Percentiles rank a stretch among this genome's conserved stretches.
Evolutionary conservation across 2,329 filamentous ascomycete genomes (phyloP).

Genomic region (Herpotrichia juniperi): DNA sequence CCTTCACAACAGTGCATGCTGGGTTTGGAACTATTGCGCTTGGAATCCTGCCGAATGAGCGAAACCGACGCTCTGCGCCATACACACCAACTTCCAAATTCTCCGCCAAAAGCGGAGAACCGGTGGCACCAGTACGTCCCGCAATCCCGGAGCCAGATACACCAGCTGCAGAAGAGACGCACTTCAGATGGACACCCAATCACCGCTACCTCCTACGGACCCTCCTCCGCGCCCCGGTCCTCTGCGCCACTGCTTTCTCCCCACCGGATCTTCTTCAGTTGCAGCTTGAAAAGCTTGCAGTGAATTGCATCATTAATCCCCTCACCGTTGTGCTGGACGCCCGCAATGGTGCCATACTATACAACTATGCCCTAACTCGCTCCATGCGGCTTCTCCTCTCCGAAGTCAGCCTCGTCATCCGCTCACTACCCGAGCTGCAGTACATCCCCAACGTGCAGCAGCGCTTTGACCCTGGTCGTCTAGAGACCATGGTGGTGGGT

Average conservation of each 20-base stretch:
- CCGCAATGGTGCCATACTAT: conserved; percentile 72
- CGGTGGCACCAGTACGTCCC: conserved; percentile 13
- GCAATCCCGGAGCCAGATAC: conserved; percentile 22
- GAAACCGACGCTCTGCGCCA: conserved; percentile 32
- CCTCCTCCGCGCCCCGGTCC: conserved; percentile 65
- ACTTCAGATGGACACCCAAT: conserved; percentile 46
- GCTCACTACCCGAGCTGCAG: conserved; percentile 74
- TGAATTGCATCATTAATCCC: conserved; percentile 79
- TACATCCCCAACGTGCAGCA: conserved; percentile 64
- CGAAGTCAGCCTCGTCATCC: conserved; percentile 77
- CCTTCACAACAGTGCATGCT: conserved; percentile 63
- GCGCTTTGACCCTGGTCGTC: conserved; percentile 65
- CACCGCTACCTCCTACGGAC: conserved; percentile 69
- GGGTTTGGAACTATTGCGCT: conserved; percentile 65
- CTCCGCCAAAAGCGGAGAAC: background rate
- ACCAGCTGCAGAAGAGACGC: conserved; percentile 19
- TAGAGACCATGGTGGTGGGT: conserved; percentile 64
- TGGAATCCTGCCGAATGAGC: conserved; percentile 55
- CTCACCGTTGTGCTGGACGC: conserved; percentile 80
- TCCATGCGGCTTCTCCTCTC: conserved; percentile 73
- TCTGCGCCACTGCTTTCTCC: conserved; percentile 65
- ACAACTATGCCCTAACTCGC: conserved; percentile 68
- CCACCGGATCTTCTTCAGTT: conserved; percentile 68
- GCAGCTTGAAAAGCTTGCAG: conserved; percentile 80
- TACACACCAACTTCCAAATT: conserved; percentile 27